phyloP scores from a whole-genome alignment of 2,329 filamentous ascomycete genomes.

The Scedosporium dehoogii region DNA sequence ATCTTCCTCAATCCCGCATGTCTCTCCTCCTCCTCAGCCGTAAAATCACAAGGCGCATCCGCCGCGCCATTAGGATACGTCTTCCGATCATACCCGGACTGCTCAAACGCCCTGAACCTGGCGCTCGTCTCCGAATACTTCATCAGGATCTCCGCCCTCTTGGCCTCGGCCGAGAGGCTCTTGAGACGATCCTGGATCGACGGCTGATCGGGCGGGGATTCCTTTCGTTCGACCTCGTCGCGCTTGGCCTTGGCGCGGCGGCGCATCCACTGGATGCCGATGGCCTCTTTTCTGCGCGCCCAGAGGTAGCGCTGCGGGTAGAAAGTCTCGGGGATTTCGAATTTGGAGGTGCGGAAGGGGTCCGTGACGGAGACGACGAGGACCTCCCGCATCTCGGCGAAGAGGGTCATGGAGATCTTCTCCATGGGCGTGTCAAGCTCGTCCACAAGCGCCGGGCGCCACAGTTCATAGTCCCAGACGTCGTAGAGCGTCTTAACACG shows the following conservation, averaged over 20 bases:
- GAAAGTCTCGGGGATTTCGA: slow-evolving; percentile 29
- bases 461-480: slow-evolving; percentile 37
- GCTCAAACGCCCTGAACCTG: slow-evolving; percentile 25
- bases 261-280: slow-evolving; percentile 9
- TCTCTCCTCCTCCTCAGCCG: slow-evolving; percentile 19
- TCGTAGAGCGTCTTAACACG: slow-evolving; percentile 34
- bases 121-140: slow-evolving; percentile 26
- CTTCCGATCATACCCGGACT: slow-evolving; percentile 26
- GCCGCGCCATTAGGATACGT: slow-evolving; percentile 26
- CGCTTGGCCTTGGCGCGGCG: neutral
- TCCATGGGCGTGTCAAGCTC: slow-evolving; percentile 24
- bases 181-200: neutral
- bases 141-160: slow-evolving; percentile 12
- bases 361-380: slow-evolving; percentile 35
- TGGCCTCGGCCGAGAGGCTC: slow-evolving; percentile 6
- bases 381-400: slow-evolving; percentile 39
- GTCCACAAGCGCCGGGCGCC: slow-evolving; percentile 30
- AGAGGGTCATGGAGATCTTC: slow-evolving; percentile 24
- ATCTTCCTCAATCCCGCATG: slow-evolving; percentile 13
- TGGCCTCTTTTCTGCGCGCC: slow-evolving; percentile 32
- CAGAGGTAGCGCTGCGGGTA: slow-evolving; percentile 45
- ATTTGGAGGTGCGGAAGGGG: slow-evolving; percentile 21
- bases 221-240: neutral
- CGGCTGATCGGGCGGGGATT: neutral
- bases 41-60: slow-evolving; percentile 25